Base-by-base conservation (phyloP, 2,329 filamentous ascomycete species). In the Claviceps digitariae region DNA sequence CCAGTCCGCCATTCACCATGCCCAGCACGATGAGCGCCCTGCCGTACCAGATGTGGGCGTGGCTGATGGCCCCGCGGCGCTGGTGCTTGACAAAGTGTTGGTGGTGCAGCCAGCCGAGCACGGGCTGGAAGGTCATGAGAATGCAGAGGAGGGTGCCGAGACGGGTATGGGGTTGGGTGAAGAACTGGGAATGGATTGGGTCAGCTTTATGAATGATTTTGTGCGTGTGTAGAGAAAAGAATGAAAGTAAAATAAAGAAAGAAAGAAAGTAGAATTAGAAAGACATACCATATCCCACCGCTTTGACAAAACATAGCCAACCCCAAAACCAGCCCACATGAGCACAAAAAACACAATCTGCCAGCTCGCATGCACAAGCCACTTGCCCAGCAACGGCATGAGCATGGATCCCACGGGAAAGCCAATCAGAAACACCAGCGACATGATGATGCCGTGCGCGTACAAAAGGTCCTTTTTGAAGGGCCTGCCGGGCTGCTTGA, bases 1-100 rank as follows among this genome's bases (percentile, higher is more conserved):
- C 82, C 4, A 85, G 64, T 0, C 81, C 82, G 53, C 82, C 82
- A 59, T 85, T 85, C 59, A 84, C 63, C 46, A 84, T 70, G 27
- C 79, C 82, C 2, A 84, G 62, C 20, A 77, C 53, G 57, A 86
- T 77, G 45, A 84, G 64, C 1, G 68, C 59, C 20, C 82, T 74
- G 13, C 82, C 82, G 60, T 75, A 81, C 79, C 79, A 84, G 58
- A 83, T 76, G 61, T 86, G 82, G 1, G 69, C 62, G 57, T 82
- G 66, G 57, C 78, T 81, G 56, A 82, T 62, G 43, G 69, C 17
- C 7, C 75, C 75, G 38, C 81, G 77, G 27, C 60, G 46, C 51
- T 72, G 66, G 52, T 74, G 63, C 61, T 71, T 72, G 53, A 72
- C 59, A 64, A 71, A 84, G 61, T 78, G 65, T 34, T 62, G 59